A percentile compares a stretch with the other conserved stretches of the same genome.
Conservation (phyloP, 148 eudicot species). For the Polygonum aviculare region DNA sequence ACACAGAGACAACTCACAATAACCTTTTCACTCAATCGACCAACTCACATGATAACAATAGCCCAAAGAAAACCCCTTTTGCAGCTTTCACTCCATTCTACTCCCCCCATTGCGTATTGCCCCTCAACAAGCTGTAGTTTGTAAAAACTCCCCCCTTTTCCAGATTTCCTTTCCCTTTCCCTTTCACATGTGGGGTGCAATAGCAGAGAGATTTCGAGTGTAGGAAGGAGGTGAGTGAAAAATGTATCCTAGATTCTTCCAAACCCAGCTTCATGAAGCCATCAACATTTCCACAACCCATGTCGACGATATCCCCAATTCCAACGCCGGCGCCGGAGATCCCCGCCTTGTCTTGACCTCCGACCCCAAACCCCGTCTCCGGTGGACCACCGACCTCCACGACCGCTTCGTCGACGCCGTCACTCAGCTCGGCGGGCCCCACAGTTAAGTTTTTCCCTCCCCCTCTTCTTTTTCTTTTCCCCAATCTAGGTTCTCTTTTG, state of each 20-base stretch:
- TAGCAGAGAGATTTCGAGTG: background rate
- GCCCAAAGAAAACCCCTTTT: background rate
- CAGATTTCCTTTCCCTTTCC: background rate
- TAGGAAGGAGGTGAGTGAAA: background rate
- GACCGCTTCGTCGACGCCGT: slow-evolving; percentile 85
- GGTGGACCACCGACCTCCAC: slow-evolving; percentile 85
- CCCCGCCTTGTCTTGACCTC: slow-evolving; percentile 62
- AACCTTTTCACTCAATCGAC: background rate
- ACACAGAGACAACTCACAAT: background rate
- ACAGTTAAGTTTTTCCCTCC: slow-evolving; percentile 25
- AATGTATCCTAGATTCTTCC: slow-evolving; percentile 45
- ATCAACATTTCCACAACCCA: slow-evolving; percentile 19
- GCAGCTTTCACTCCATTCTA: background rate
- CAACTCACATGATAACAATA: background rate
- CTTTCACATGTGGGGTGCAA: slow-evolving; percentile 3
- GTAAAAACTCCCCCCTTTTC: background rate
- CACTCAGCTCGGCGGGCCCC: slow-evolving; percentile 81
- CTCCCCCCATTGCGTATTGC: background rate
- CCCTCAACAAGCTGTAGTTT: background rate
- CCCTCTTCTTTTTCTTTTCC: no score
- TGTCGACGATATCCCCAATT: slow-evolving; percentile 29
- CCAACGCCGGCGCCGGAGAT: slow-evolving; percentile 25
- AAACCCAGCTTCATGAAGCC: slow-evolving; percentile 27
- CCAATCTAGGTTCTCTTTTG: background rate
- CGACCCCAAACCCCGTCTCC: slow-evolving; percentile 76